These are phyloP conservation scores for Pistacia atlantica DNA, from an alignment of 345 rosid genomes.

Conservation along the genomic window DNA sequence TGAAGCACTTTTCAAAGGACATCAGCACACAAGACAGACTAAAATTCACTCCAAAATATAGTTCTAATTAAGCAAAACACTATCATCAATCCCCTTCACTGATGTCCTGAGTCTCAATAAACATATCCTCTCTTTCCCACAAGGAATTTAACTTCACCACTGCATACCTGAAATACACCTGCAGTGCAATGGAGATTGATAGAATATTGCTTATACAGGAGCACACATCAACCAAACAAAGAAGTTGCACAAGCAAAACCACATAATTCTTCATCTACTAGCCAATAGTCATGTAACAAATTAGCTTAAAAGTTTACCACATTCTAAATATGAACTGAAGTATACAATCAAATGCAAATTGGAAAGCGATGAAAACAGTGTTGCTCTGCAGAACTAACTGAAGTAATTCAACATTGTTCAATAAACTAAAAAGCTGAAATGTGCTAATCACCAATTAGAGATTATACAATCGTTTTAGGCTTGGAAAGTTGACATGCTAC, in stretches of 20 bases:
- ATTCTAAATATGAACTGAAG: neutral
- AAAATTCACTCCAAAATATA: too few species aligned
- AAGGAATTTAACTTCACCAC: neutral
- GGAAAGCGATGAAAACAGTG: neutral
- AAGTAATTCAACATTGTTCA: neutral
- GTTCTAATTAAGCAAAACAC: too few species aligned
- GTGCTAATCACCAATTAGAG: neutral
- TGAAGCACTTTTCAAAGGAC: too few species aligned
- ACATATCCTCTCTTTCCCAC: neutral
- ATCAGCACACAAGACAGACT: too few species aligned
- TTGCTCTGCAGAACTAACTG: neutral
- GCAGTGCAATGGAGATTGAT: neutral
- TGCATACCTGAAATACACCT: neutral
- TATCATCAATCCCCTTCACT: too few species aligned
- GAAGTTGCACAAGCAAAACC: neutral
- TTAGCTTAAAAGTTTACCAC: neutral
- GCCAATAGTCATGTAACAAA: neutral
- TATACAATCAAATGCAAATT: neutral
- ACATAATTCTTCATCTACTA: neutral
- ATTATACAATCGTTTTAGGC: neutral
- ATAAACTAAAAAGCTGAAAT: neutral
- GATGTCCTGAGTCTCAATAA: too few species aligned
- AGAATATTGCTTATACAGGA: neutral
- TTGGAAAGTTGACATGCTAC: neutral
- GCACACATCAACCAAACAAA: neutral